Evolutionary conservation across 176 grass and related monocot species (phyloP).

Genomic region (Raddia distichophylla): DNA sequence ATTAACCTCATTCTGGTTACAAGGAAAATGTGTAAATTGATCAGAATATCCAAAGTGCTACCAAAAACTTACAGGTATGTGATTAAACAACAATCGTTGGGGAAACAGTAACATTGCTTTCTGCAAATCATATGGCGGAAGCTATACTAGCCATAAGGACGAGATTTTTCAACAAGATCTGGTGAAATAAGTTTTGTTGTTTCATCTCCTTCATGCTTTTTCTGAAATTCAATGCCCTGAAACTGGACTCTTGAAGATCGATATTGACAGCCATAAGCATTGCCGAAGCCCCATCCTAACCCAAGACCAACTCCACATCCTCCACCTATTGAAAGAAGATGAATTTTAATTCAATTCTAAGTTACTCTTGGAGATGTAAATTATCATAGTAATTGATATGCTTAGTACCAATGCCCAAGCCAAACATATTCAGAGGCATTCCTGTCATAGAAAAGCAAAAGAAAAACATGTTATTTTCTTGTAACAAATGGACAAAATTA

Average conservation of each 20-base stretch:
- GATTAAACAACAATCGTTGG: constrained; percentile 32
- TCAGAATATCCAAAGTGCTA: constrained; percentile 33
- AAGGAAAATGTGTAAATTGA: constrained; percentile 27
- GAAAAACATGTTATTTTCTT: constrained; percentile 28
- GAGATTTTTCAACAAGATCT: constrained; percentile 52
- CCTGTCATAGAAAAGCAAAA: constrained; percentile 61
- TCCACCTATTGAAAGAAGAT: constrained; percentile 61
- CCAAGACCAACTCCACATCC: constrained; percentile 86
- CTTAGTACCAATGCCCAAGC: constrained; percentile 77
- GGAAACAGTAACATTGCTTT: not conserved
- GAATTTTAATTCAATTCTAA: constrained; percentile 18
- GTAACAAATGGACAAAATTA: not conserved
- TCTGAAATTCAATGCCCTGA: constrained; percentile 82
- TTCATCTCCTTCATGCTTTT: constrained; percentile 53
- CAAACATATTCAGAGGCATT: constrained; percentile 84
- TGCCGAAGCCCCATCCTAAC: constrained; percentile 93
- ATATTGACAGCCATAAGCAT: constrained; percentile 87
- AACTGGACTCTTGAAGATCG: constrained; percentile 83
- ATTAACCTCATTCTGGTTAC: constrained; percentile 41
- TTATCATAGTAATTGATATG: constrained; percentile 16
- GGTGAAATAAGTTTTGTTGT: constrained; percentile 31
- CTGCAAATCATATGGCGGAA: not conserved
- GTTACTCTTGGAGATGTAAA: constrained; percentile 9
- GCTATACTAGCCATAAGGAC: constrained; percentile 50
- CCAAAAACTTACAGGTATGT: constrained; percentile 28